Evolutionary conservation across 805 yeast genomes (phyloP).

Genomic region (Candida insectorum): DNA sequence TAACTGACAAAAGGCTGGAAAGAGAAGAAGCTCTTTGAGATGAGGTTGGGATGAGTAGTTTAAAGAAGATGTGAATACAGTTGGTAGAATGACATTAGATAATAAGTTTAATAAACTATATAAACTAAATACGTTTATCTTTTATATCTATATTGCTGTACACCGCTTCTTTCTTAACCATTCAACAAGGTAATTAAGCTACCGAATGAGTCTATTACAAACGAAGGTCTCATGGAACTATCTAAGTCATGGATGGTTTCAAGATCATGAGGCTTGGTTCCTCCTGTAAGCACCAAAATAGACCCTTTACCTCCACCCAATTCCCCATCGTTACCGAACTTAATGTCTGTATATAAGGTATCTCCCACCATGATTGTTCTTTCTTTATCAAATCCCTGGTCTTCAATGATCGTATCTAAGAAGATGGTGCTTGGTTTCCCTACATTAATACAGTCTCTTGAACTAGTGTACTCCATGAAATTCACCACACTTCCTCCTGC

Average conservation of each 20-base stretch:
- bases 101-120: too few species aligned
- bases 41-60: too few species aligned
- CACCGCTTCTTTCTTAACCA: too few species aligned
- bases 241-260: slow-evolving; percentile 5
- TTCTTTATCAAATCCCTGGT: slow-evolving; percentile 22
- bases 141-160: too few species aligned
- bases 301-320: slow-evolving; percentile 28
- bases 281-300: slow-evolving; percentile 35
- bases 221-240: slow-evolving; percentile 23
- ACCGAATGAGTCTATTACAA: slow-evolving; percentile 31
- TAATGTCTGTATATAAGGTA: slow-evolving; percentile 40
- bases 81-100: too few species aligned
- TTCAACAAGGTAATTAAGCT: too few species aligned
- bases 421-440: slow-evolving; percentile 37
- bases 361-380: slow-evolving; percentile 40
- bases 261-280: slow-evolving; percentile 26
- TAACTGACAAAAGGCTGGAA: too few species aligned
- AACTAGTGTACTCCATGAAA: slow-evolving; percentile 33
- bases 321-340: slow-evolving; percentile 39
- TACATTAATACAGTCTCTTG: slow-evolving; percentile 30
- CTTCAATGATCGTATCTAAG: slow-evolving; percentile 25
- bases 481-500: slow-evolving; percentile 42
- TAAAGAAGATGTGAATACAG: too few species aligned
- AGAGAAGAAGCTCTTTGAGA: too few species aligned
- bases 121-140: too few species aligned